Evolutionary conservation across 2,329 filamentous ascomycete genomes (phyloP).

Genomic region (Penicillium sp.): DNA sequence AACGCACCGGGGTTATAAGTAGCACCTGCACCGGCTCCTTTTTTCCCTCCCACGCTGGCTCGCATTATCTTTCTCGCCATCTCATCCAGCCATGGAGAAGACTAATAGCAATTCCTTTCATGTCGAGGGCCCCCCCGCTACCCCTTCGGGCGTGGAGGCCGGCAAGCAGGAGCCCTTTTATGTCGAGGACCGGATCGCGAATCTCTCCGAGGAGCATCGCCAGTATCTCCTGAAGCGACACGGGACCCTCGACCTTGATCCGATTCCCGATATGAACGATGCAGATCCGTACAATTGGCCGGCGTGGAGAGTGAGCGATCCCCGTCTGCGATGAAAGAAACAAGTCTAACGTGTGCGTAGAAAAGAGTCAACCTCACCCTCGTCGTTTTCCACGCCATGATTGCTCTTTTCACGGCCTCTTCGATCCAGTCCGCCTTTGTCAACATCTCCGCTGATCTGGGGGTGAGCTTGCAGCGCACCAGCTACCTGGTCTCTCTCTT

Average conservation of each 20-base stretch:
- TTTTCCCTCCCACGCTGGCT: not conserved
- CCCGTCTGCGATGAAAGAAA: not conserved
- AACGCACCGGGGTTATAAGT: not conserved
- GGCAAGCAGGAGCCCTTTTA: constrained; percentile 17
- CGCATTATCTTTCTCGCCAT: not conserved
- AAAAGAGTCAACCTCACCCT: constrained; percentile 45
- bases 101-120: constrained; percentile 11
- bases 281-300: constrained; percentile 59
- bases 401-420: constrained; percentile 54
- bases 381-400: constrained; percentile 53
- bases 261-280: constrained; percentile 50
- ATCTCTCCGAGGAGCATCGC: constrained; percentile 27
- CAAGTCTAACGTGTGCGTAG: constrained; percentile 7
- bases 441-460: constrained; percentile 51
- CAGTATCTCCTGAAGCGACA: constrained; percentile 54
- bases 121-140: constrained; percentile 5
- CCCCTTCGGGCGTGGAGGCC: constrained; percentile 8
- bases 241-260: constrained; percentile 56
- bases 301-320: constrained; percentile 44
- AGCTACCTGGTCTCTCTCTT: constrained; percentile 56
- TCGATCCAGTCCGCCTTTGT: constrained; percentile 55
- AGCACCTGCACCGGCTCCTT: not conserved
- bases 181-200: constrained; percentile 17
- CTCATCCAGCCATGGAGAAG: constrained; percentile 11
- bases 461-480: constrained; percentile 47